Evolutionary conservation across 2,329 filamentous ascomycete species (phyloP), one percentile per base, ranked within the genome.

Genomic region (Eurotiales sp.): DNA sequence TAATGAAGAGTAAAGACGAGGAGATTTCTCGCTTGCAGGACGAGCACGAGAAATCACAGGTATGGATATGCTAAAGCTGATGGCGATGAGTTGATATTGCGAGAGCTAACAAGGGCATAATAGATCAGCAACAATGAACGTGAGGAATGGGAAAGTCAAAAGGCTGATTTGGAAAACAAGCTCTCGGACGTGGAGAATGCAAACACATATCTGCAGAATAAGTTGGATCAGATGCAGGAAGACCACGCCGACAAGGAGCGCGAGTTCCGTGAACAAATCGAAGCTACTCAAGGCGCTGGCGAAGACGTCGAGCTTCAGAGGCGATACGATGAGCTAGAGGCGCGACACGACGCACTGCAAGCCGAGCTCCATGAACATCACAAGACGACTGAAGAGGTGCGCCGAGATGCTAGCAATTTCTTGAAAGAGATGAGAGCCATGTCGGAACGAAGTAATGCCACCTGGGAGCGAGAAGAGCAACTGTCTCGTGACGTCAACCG

Each of bases 341-440:
- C 71, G 43, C 75, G 82, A 53, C 88, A 96, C 61, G 79, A 85
- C 51, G 81, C 82, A 39, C 72, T 91, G 19, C 82, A 86, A 56
- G 68, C 71, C 30, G 80, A 86, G 25, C 71, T 92, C 19, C 73
- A 77, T 47, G 80, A 91, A 56, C 92, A 97, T 66, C 85, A 90
- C 59, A 80, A 86, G 52, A 81, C 93, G 2, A 95, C 90, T 0
- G 87, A 95, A 55, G 88, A 96, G 62, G 93, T 96, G 27, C 84
- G 88, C 21, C 82, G 81, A 50, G 89, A 96, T 71, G 90, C 91
- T 0, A 84, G 88, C 51, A 81, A 84, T 45, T 96, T 92, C 65
- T 72, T 99, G 39, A 79, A 82, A 55, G 93, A 99, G 69, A 99
- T 97, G 93, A 85, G 88, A 56, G 76, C 82, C 41, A 78, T 97